Conservation (phyloP, 306 rosid species). For the Trifolium dubium region DNA sequence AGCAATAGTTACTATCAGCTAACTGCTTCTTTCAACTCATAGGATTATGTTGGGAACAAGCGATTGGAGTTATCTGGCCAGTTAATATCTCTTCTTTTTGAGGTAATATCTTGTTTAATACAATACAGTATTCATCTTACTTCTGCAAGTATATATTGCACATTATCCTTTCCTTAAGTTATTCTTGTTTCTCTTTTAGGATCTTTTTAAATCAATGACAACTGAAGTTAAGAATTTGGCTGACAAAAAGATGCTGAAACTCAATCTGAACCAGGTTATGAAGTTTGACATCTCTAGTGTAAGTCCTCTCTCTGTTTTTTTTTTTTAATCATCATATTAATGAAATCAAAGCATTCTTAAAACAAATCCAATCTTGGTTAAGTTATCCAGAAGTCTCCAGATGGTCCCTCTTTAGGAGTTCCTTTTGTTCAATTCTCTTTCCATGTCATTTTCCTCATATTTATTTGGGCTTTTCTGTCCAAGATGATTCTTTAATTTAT, state of each 20-base stretch:
- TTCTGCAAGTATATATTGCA: conserved; percentile 28
- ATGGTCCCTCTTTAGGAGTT: conserved; percentile 27
- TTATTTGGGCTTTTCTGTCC: conserved; percentile 28
- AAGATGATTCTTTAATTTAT: neutral
- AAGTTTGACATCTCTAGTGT: conserved; percentile 67
- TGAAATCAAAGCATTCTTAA: conserved; percentile 19
- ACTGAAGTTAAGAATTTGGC: conserved; percentile 40
- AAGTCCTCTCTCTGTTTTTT: conserved; percentile 36
- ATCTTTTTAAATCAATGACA: conserved; percentile 83
- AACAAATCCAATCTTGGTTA: conserved; percentile 22
- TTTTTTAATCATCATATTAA: conserved; percentile 16
- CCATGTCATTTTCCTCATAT: conserved; percentile 7
- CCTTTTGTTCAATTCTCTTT: conserved; percentile 17
- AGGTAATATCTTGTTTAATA: conserved; percentile 58
- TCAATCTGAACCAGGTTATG: conserved; percentile 43
- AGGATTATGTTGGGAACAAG: conserved; percentile 98
- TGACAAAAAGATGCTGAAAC: conserved; percentile 44
- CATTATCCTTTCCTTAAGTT: conserved; percentile 17
- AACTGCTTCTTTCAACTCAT: conserved; percentile 30
- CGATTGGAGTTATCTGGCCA: conserved; percentile 96
- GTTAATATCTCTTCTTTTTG: conserved; percentile 82
- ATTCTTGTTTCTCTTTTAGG: conserved; percentile 54
- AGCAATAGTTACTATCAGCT: conserved; percentile 19
- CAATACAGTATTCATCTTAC: conserved; percentile 7
- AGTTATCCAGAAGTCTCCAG: neutral